Conservation (phyloP, 345 rosid species). For the Isatis tinctoria region DNA sequence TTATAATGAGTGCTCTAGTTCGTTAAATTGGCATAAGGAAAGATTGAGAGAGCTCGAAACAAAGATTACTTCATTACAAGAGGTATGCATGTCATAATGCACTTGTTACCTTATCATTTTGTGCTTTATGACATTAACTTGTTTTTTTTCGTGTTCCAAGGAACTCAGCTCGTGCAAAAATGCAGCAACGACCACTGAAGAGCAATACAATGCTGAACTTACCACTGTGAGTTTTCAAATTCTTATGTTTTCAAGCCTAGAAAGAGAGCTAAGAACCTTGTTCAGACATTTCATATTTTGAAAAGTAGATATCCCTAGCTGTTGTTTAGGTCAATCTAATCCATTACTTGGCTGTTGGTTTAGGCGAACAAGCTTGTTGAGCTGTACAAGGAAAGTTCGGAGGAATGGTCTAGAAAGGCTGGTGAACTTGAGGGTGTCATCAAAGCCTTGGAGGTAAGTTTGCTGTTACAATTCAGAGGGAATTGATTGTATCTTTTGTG, state of each 20-base stretch:
- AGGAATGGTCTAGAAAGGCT: conserved; percentile 93
- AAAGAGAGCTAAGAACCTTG: conserved; percentile 1
- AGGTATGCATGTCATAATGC: conserved; percentile 40
- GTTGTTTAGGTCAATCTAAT: conserved; percentile 10
- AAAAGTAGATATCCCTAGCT: background rate
- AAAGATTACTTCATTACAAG: conserved; percentile 51
- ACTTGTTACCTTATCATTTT: background rate
- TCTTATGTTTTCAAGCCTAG: background rate
- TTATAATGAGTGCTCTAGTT: conserved; percentile 54
- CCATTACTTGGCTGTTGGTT: conserved; percentile 3
- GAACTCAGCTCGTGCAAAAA: conserved; percentile 68
- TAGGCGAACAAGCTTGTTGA: conserved; percentile 89
- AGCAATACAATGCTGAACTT: conserved; percentile 66
- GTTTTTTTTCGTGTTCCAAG: conserved; percentile 38
- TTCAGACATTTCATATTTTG: conserved; percentile 2
- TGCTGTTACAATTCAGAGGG: background rate
- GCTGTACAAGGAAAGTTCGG: conserved; percentile 83
- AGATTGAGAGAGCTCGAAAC: conserved; percentile 68
- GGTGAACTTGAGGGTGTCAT: conserved; percentile 97
- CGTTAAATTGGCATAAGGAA: conserved; percentile 73
- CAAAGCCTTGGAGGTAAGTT: conserved; percentile 81
- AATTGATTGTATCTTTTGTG: background rate
- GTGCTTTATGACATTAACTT: conserved; percentile 18
- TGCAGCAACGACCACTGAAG: conserved; percentile 66
- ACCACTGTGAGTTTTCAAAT: conserved; percentile 56